Evolutionary conservation across 2,329 filamentous ascomycete genomes (phyloP).

Genomic region (Apiospora phragmitis): DNA sequence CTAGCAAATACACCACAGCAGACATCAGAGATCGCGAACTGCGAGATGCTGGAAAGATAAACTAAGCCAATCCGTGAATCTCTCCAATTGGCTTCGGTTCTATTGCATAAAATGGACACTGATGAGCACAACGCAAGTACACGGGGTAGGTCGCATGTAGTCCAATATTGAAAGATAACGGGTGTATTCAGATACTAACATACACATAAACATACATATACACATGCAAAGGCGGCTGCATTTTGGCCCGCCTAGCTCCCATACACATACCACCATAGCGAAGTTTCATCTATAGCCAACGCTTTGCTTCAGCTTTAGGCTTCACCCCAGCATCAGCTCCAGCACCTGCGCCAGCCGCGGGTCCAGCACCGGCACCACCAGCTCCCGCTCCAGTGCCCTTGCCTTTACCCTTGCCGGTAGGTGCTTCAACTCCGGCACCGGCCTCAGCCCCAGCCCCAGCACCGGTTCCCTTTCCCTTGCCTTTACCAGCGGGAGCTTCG

Average conservation of each 20-base stretch:
- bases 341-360: not conserved
- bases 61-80: no score
- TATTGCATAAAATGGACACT: no score
- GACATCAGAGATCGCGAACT: no score
- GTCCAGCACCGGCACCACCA: not conserved
- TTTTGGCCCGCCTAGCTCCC: not conserved
- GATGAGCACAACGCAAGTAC: no score
- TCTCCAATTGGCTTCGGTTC: no score
- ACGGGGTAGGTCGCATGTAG: no score
- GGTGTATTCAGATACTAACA: no score
- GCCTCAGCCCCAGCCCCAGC: not conserved
- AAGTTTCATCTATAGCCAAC: not conserved
- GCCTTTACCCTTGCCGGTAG: not conserved
- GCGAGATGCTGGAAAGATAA: no score
- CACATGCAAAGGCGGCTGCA: not conserved
- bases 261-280: not conserved
- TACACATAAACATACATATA: no score
- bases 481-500: not conserved
- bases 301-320: not conserved
- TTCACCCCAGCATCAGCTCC: not conserved
- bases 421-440: not conserved
- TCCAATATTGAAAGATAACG: no score
- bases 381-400: not conserved
- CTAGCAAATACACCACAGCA: no score
- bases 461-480: not conserved